Conservation (phyloP, 176 grass and related monocot species). For the Oryza brachyantha region DNA sequence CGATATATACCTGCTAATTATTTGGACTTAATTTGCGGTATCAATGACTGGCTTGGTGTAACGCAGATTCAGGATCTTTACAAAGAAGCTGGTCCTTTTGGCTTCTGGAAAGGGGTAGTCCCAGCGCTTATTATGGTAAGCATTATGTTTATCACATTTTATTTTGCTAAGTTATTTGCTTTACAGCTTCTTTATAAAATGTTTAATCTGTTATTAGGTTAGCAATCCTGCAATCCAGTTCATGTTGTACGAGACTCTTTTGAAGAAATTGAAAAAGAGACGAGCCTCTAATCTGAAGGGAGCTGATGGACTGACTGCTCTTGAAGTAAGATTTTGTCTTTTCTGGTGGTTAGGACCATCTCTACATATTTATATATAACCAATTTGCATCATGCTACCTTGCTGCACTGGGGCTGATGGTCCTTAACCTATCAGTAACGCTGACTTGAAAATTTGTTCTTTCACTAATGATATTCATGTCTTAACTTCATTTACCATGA, state of each 20-base stretch:
- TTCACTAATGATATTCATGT: background rate
- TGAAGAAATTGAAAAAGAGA: conserved; percentile 86
- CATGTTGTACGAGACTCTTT: conserved; percentile 95
- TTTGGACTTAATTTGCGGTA: background rate
- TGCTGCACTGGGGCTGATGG: background rate
- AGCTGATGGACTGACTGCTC: conserved; percentile 78
- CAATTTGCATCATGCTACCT: background rate
- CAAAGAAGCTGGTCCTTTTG: conserved; percentile 74
- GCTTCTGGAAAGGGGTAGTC: conserved; percentile 95
- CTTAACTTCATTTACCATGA: background rate
- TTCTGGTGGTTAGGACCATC: background rate
- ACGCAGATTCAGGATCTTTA: conserved; percentile 84
- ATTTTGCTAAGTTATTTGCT: background rate
- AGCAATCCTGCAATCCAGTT: conserved; percentile 98
- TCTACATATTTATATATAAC: background rate
- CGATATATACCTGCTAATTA: background rate
- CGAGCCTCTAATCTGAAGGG: conserved; percentile 70
- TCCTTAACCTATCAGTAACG: background rate
- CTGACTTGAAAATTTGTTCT: conserved; percentile 4
- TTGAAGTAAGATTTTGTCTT: conserved; percentile 58
- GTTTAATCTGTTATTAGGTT: conserved; percentile 50
- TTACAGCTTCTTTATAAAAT: conserved; percentile 15
- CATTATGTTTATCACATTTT: conserved; percentile 18
- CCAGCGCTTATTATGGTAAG: conserved; percentile 94
- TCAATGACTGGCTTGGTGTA: conserved; percentile 15